Conservation (phyloP, 257 asterid species). For the Nyctanthes arbortristis region DNA sequence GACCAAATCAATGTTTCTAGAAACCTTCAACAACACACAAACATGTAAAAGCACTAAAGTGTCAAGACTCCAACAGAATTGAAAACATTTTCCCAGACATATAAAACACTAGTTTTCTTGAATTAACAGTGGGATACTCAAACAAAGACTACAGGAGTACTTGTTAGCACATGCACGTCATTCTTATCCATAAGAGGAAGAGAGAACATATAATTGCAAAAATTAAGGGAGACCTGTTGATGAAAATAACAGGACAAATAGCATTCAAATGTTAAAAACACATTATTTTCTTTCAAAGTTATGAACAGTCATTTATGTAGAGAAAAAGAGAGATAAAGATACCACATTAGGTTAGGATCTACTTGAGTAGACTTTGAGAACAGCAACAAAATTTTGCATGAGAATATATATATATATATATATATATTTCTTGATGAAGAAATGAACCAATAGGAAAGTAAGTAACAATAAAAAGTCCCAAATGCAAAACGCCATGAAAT, state of each 20-base stretch:
- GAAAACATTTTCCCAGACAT: background rate
- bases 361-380: constrained; percentile 4
- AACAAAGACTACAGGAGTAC: background rate
- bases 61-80: constrained; percentile 16
- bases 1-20: constrained; percentile 63
- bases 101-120: too few species aligned
- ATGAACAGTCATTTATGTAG: background rate
- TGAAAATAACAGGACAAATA: constrained; percentile 30
- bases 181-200: constrained; percentile 17
- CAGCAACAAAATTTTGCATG: constrained; percentile 12
- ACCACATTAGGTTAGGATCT: constrained; percentile 18
- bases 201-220: background rate
- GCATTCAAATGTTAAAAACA: constrained; percentile 13
- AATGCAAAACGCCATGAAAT: background rate
- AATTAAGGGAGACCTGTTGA: constrained; percentile 18
- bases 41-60: constrained; percentile 18
- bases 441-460: background rate
- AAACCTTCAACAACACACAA: constrained; percentile 37
- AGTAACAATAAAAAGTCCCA: constrained; percentile 4
- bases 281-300: too few species aligned
- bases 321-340: constrained; percentile 2
- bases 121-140: too few species aligned
- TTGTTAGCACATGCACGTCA: constrained; percentile 21
- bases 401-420: too few species aligned
- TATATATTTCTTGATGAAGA: constrained; percentile 23